phyloP scores from a whole-genome alignment of 2,329 filamentous ascomycete genomes.

The Clonostachys solani region DNA sequence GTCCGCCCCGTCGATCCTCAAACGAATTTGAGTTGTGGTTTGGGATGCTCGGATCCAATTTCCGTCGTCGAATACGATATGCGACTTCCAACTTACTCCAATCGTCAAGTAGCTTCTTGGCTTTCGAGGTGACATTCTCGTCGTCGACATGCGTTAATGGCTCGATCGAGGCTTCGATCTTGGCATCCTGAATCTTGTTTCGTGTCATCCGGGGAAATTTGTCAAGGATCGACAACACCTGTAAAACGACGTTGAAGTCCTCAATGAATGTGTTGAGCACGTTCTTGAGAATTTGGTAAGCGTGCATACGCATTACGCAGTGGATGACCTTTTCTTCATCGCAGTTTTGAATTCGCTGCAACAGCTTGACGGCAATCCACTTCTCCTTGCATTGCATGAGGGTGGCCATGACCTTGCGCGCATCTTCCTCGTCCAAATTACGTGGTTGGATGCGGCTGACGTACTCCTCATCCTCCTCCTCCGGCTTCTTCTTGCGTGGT shows the following conservation, averaged over 20 bases:
- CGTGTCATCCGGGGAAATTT: constrained; percentile 85
- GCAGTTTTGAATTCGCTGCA: constrained; percentile 82
- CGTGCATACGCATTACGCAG: constrained; percentile 91
- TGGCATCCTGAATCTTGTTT: constrained; percentile 96
- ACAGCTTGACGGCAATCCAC: constrained; percentile 95
- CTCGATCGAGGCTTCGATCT: constrained; percentile 81
- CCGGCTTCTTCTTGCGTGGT: constrained; percentile 85
- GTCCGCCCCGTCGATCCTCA: constrained; percentile 53
- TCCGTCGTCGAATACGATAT: constrained; percentile 90
- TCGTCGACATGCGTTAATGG: constrained; percentile 64
- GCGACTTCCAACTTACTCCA: constrained; percentile 89
- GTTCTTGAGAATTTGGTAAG: constrained; percentile 90
- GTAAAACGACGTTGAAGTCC: constrained; percentile 85
- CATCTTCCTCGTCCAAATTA: constrained; percentile 74
- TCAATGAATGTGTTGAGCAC: constrained; percentile 80
- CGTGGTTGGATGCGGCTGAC: constrained; percentile 83
- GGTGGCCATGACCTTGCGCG: constrained; percentile 92
- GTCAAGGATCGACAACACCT: constrained; percentile 85
- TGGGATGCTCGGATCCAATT: constrained; percentile 59
- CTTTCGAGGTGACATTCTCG: constrained; percentile 68
- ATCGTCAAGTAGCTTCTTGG: constrained; percentile 68
- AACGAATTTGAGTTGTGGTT: constrained; percentile 37
- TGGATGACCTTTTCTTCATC: constrained; percentile 84
- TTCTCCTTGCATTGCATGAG: constrained; percentile 98
- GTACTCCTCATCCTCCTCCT: constrained; percentile 93